A percentile compares a stretch with the other conserved stretches of the same genome.
Conservation (phyloP, 129 eudicot species). For the Gnaphalium uliginosum region DNA sequence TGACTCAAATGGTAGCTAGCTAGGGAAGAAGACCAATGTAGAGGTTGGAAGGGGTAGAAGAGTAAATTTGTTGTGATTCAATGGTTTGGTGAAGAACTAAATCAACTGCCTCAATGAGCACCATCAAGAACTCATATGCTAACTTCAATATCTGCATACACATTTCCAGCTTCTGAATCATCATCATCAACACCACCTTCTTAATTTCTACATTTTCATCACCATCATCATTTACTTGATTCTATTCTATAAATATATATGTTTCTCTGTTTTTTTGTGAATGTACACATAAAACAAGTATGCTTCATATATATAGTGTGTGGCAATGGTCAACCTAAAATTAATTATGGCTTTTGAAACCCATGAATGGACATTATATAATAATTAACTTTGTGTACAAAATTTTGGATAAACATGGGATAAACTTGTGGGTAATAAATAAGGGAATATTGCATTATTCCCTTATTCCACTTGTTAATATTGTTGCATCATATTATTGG, state of each 20-base stretch:
- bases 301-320: constrained; percentile 23
- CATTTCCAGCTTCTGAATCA: constrained; percentile 46
- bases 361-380: constrained; percentile 23
- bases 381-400: background rate
- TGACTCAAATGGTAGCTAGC: constrained; percentile 20
- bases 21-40: constrained; percentile 52
- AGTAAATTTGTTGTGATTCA: constrained; percentile 5
- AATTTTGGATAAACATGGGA: constrained; percentile 9
- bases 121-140: constrained; percentile 45
- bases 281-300: background rate
- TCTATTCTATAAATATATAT: background rate
- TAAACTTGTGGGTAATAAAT: background rate
- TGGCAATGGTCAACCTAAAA: constrained; percentile 1
- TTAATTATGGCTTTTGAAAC: constrained; percentile 34
- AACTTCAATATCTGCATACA: constrained; percentile 47
- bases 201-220: constrained; percentile 3
- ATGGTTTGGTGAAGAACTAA: constrained; percentile 27
- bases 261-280: background rate
- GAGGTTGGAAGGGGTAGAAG: constrained; percentile 31
- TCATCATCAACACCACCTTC: constrained; percentile 25
- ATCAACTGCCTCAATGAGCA: constrained; percentile 43
- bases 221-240: constrained; percentile 6
- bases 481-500: background rate
- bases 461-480: background rate
- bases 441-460: background rate